These are phyloP conservation scores for Neonectria ditissima DNA, from an alignment of 2,329 filamentous ascomycete species.

Conservation along the genomic window DNA sequence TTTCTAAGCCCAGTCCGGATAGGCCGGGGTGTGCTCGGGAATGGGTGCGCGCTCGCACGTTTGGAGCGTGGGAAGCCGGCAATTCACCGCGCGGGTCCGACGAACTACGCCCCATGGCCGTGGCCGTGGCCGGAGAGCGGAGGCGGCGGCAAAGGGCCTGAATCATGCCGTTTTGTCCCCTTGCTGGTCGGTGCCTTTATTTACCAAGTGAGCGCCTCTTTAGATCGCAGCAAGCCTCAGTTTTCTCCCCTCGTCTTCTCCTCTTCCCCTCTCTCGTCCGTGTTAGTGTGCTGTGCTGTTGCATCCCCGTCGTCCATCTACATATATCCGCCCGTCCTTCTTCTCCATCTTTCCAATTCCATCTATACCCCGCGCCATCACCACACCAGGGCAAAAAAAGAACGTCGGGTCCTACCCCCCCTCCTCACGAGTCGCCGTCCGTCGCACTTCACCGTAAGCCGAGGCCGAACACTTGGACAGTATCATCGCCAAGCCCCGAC, in stretches of 20 bases:
- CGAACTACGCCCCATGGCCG: slow-evolving; percentile 24
- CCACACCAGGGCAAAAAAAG: slow-evolving; percentile 9
- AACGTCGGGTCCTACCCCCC: slow-evolving; percentile 24
- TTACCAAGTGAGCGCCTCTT: not conserved
- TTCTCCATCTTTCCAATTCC: slow-evolving; percentile 22
- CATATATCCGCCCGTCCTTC: slow-evolving; percentile 9
- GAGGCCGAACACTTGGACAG: slow-evolving; percentile 17
- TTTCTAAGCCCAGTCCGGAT: slow-evolving; percentile 34
- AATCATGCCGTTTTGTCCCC: slow-evolving; percentile 33
- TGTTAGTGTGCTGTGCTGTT: slow-evolving; percentile 10
- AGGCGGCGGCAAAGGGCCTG: slow-evolving; percentile 31
- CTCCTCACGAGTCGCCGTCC: slow-evolving; percentile 13
- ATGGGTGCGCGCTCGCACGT: too few relatives aligned
- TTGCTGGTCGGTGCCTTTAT: not conserved
- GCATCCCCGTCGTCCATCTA: slow-evolving; percentile 4
- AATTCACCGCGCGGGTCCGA: slow-evolving; percentile 46
- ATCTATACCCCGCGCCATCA: slow-evolving; percentile 25
- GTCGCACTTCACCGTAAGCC: slow-evolving; percentile 16
- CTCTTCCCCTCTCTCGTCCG: not conserved
- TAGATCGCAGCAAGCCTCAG: not conserved
- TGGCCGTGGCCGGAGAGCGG: slow-evolving; percentile 30
- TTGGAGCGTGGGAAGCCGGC: slow-evolving; percentile 26
- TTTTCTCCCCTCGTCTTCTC: not conserved
- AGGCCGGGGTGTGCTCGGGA: slow-evolving; percentile 32
- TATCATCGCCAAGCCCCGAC: slow-evolving; percentile 5